A percentile compares a stretch with the other conserved stretches of the same genome.
phyloP scores from a whole-genome alignment of 1,284 basidiomycete genomes.

The Leccinum insolens region DNA sequence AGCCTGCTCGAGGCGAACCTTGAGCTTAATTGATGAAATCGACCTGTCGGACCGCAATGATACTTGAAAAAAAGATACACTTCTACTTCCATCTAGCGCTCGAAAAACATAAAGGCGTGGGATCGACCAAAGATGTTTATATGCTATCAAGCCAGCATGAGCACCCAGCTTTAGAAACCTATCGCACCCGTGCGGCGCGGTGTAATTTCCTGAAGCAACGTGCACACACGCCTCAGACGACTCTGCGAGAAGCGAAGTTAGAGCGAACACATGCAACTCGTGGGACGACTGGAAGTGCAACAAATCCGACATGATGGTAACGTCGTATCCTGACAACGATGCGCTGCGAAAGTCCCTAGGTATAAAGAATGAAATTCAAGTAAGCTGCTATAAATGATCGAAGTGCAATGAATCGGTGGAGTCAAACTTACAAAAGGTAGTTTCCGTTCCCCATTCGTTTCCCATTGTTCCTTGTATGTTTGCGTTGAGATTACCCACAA shows the following conservation, averaged over 20 bases:
- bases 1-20: slow-evolving; percentile 1
- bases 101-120: slow-evolving; percentile 3
- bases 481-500: slow-evolving; percentile 54
- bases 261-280: slow-evolving; percentile 53
- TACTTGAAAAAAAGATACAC: background rate
- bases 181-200: slow-evolving; percentile 53
- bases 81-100: slow-evolving; percentile 8
- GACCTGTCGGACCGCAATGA: background rate
- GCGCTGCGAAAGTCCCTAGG: slow-evolving; percentile 18
- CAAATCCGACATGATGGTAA: slow-evolving; percentile 64
- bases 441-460: slow-evolving; percentile 67
- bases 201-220: slow-evolving; percentile 68
- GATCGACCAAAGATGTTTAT: slow-evolving; percentile 6
- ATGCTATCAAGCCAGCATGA: background rate
- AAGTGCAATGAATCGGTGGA: slow-evolving; percentile 6
- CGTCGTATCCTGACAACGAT: slow-evolving; percentile 48
- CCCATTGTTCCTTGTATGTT: slow-evolving; percentile 61
- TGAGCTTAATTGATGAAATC: background rate
- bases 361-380: background rate
- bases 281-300: slow-evolving; percentile 69
- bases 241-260: slow-evolving; percentile 50
- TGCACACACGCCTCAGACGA: slow-evolving; percentile 48
- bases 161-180: slow-evolving; percentile 47
- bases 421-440: slow-evolving; percentile 51
- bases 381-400: background rate